Percentiles rank a stretch among this genome's conserved stretches.
phyloP scores from a whole-genome alignment of 2,329 filamentous ascomycete species.

The Paecilomyces sp. region DNA sequence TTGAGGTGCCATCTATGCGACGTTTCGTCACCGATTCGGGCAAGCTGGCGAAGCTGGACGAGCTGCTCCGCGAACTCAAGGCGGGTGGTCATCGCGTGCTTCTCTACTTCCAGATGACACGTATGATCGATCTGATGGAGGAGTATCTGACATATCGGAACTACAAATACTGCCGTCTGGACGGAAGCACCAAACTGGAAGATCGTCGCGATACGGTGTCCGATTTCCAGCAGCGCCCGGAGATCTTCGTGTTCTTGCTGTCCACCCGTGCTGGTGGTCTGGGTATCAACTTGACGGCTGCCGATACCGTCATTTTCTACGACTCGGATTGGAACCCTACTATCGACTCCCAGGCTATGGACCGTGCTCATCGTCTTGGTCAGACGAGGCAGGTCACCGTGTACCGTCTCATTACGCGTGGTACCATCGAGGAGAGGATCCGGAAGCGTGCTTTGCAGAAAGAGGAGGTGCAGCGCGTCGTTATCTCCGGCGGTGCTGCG shows the following conservation, averaged over 20 bases:
- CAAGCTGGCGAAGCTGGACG: constrained; percentile 86
- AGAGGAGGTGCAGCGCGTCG: constrained; percentile 95
- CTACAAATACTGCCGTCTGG: constrained; percentile 95
- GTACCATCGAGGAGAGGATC: constrained; percentile 96
- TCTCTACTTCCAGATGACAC: constrained; percentile 99
- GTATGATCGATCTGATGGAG: constrained; percentile 99
- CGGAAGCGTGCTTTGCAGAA: constrained; percentile 95
- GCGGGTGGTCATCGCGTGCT: constrained; percentile 87
- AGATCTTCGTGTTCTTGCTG: constrained; percentile 95
- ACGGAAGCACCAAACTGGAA: constrained; percentile 94
- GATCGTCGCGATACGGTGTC: constrained; percentile 93
- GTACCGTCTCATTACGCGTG: constrained; percentile 92
- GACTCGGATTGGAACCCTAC: constrained; percentile 99
- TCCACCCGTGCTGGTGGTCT: constrained; percentile 95
- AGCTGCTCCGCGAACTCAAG: constrained; percentile 82
- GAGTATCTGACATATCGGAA: constrained; percentile 98
- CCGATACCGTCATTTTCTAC: constrained; percentile 99
- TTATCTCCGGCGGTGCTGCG: constrained; percentile 78
- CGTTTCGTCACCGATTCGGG: constrained; percentile 97
- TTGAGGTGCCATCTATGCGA: constrained; percentile 90
- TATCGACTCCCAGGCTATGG: constrained; percentile 98
- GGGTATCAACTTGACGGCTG: constrained; percentile 93
- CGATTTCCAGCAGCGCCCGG: constrained; percentile 89
- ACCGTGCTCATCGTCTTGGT: constrained; percentile 93
- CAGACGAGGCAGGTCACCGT: constrained; percentile 95